Evolutionary conservation across 2,329 filamentous ascomycete genomes (phyloP), one percentile per base, ranked within the genome.

Genomic region (Reticulascus tulasneorum): DNA sequence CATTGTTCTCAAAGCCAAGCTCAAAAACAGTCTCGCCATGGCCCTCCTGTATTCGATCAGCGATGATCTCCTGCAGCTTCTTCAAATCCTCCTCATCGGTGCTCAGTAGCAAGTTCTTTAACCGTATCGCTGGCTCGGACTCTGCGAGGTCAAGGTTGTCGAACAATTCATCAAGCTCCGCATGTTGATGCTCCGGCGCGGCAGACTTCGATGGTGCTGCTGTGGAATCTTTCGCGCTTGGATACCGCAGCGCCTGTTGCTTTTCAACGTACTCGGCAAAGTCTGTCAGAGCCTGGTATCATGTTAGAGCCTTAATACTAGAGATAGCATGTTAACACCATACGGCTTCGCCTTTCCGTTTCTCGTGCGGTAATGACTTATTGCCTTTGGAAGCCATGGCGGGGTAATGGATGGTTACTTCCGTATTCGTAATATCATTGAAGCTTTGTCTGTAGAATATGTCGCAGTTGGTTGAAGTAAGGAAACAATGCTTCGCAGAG

Each of bases 231-330:
- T 56, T 61, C 23, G 66, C 54, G 27, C 55, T 56, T 2, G 76
- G 75, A 49, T 79, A 82, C 38, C 85, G 82, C 32, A 82, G 64
- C 11, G 82, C 81, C 62, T 97, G 93, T 59, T 97, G 90, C 59
- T 89, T 85, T 62, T 97, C 89, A 47, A 96, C 93, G 54, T 96
- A 97, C 54, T 98, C 93, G 60, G 90, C 89, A 59, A 98, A 98
- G 52, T 97, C 93, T 67, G 86, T 93, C 37, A 98, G 75, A 10
- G 91, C 90, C 74, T 76, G 32, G 1, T n/a, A n/a, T n/a, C n/a
- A 26, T 49, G 23, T 23, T 11, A 31, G 15, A 19, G 19, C 20
- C 45, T 49, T 13, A 45, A 28, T 12, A 52, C n/a, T n/a, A n/a
- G n/a, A n/a, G 36, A 36, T 29, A 9, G 27, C 13, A 18, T 20